Percentiles rank a stretch among this genome's conserved stretches.
Conservation (phyloP, 768 basidiomycete species). For the Royoungia palumana region DNA sequence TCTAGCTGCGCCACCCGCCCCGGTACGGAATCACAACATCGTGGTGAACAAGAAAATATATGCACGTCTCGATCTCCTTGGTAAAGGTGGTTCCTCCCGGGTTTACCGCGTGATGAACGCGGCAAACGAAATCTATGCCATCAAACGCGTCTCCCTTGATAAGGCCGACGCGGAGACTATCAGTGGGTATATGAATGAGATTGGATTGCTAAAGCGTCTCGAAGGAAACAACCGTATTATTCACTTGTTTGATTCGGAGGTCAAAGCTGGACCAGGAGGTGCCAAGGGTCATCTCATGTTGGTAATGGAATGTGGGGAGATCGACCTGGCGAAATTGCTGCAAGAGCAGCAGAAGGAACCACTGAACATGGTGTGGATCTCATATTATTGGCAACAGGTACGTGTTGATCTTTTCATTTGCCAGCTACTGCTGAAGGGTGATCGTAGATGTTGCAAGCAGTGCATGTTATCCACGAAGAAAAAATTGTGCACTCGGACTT, state of each 20-base stretch:
- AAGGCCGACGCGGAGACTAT: slow-evolving; percentile 87
- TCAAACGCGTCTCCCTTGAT: slow-evolving; percentile 91
- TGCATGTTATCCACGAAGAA: slow-evolving; percentile 97
- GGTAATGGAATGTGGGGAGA: slow-evolving; percentile 97
- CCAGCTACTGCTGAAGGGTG: neutral
- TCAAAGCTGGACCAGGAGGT: slow-evolving; percentile 60
- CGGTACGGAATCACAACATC: slow-evolving; percentile 40
- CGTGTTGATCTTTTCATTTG: slow-evolving; percentile 13
- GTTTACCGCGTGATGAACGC: slow-evolving; percentile 88
- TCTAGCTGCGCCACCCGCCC: slow-evolving; percentile 17
- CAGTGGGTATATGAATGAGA: slow-evolving; percentile 94
- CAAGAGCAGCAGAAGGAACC: slow-evolving; percentile 81
- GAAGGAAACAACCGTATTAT: slow-evolving; percentile 92
- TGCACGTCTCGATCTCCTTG: slow-evolving; percentile 82
- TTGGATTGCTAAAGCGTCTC: slow-evolving; percentile 88
- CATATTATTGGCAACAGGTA: slow-evolving; percentile 97
- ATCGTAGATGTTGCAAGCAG: slow-evolving; percentile 90
- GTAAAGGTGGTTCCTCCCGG: slow-evolving; percentile 92
- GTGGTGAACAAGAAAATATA: slow-evolving; percentile 72
- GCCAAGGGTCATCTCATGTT: slow-evolving; percentile 75
- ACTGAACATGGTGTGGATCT: slow-evolving; percentile 90
- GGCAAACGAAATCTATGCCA: slow-evolving; percentile 75
- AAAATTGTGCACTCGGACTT: slow-evolving; percentile 98
- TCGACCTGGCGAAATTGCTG: slow-evolving; percentile 82
- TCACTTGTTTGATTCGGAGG: slow-evolving; percentile 85